These are phyloP conservation scores for Mortierella polycephala DNA, from an alignment of 371 early-diverging fungal species.

Conservation along the genomic window DNA sequence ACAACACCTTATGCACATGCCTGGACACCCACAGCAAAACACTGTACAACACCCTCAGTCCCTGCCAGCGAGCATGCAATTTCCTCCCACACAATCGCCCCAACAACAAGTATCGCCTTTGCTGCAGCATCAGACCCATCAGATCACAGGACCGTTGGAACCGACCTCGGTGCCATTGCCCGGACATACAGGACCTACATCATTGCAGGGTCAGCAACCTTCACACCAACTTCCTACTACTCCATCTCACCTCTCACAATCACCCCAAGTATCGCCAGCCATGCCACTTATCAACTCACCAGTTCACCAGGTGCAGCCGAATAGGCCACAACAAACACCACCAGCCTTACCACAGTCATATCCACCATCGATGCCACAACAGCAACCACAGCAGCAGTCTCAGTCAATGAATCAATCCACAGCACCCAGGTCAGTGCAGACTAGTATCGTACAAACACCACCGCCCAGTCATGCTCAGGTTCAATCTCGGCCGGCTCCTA, in stretches of 20 bases:
- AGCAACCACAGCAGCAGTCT: conserved; percentile 12
- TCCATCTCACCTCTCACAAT: conserved; percentile 17
- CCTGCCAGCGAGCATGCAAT: conserved; percentile 21
- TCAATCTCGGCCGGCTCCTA: conserved; percentile 11
- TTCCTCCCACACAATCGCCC: conserved; percentile 15
- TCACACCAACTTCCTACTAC: conserved; percentile 2
- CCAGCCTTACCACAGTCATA: conserved; percentile 4
- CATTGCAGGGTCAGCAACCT: no score
- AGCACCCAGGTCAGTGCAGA: conserved; percentile 5
- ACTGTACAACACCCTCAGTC: conserved; percentile 9
- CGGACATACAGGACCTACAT: no score
- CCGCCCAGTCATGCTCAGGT: conserved; percentile 1
- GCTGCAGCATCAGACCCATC: conserved; percentile 17
- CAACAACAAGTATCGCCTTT: conserved; percentile 15
- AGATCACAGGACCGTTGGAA: conserved; percentile 12
- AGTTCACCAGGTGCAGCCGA: conserved; percentile 9
- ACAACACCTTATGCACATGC: background rate
- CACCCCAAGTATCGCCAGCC: conserved; percentile 24
- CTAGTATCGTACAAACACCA: conserved; percentile 21
- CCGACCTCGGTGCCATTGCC: no score
- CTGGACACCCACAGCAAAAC: background rate
- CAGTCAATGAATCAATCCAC: conserved; percentile 5
- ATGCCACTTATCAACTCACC: conserved; percentile 4
- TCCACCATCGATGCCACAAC: background rate
- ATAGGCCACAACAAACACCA: conserved; percentile 8